These are phyloP conservation scores for Leccinum truebloodii DNA, from an alignment of 768 basidiomycete genomes.

Conservation along the genomic window DNA sequence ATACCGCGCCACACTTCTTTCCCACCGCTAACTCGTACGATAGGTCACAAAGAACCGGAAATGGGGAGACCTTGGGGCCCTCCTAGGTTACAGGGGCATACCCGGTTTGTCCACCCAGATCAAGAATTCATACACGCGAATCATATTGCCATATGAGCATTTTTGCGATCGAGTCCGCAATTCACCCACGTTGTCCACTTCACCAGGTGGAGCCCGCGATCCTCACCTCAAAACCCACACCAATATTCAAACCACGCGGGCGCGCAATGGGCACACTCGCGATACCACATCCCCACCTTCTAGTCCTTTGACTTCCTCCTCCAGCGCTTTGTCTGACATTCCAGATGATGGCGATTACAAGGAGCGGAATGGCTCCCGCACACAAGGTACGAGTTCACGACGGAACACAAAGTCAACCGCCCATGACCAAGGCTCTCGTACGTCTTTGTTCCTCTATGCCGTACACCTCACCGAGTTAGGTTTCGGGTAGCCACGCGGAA, in stretches of 20 bases:
- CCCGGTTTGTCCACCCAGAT: conserved; percentile 85
- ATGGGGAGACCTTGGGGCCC: conserved; percentile 85
- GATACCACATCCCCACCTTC: conserved; percentile 62
- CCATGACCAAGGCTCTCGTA: conserved; percentile 50
- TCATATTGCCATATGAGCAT: conserved; percentile 95
- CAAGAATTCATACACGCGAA: conserved; percentile 84
- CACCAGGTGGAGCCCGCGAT: conserved; percentile 41
- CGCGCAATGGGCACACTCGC: conserved; percentile 39
- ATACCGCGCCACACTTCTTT: conserved; percentile 18
- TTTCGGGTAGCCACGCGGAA: conserved; percentile 37
- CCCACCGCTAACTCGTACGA: conserved; percentile 25
- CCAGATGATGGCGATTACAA: conserved; percentile 73
- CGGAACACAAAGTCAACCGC: conserved; percentile 54
- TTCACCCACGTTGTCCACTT: conserved; percentile 50
- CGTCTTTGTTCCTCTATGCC: conserved; percentile 14
- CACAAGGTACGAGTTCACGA: conserved; percentile 44
- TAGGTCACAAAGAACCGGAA: conserved; percentile 83
- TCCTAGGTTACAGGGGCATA: conserved; percentile 80
- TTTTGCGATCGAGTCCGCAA: conserved; percentile 78
- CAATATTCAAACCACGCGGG: conserved; percentile 44
- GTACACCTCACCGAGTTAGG: conserved; percentile 14
- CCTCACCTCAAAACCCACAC: conserved; percentile 57
- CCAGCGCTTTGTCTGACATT: conserved; percentile 77
- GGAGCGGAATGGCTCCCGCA: conserved; percentile 48
- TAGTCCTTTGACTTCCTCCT: conserved; percentile 75